A percentile compares a stretch with the other conserved stretches of the same genome.
These are phyloP conservation scores for Geotrichum aggregatum DNA, from an alignment of 1,139 yeast genomes.

Conservation along the genomic window DNA sequence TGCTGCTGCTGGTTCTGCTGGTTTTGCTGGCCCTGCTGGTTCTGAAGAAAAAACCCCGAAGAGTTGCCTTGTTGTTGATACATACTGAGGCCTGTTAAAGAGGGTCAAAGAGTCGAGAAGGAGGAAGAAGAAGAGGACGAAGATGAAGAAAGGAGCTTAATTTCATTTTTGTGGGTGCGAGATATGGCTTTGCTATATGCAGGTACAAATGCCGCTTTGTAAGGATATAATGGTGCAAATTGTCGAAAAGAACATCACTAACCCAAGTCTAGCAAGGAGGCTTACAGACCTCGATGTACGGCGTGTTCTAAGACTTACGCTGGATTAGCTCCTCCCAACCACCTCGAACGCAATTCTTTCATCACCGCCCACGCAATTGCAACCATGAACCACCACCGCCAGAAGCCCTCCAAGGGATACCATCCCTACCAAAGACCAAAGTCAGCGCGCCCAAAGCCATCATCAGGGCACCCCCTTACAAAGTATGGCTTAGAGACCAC, in stretches of 20 bases:
- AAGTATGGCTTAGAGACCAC: conserved; percentile 1
- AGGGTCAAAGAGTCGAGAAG: neutral
- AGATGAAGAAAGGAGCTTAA: neutral
- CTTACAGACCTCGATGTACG: neutral
- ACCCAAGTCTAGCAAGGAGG: neutral
- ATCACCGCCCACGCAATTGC: too few relatives aligned
- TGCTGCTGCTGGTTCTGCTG: too few relatives aligned
- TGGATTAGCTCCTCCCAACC: neutral
- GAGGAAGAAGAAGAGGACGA: neutral
- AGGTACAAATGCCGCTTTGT: neutral
- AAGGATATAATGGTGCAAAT: neutral
- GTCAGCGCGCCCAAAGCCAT: neutral
- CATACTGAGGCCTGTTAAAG: neutral
- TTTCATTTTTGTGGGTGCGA: neutral
- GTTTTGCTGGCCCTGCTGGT: conserved; percentile 11
- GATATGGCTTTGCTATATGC: neutral
- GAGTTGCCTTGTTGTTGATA: conserved; percentile 8
- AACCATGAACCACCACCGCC: neutral
- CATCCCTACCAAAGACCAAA: neutral
- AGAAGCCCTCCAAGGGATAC: neutral
- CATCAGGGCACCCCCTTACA: neutral
- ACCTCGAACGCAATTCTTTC: too few relatives aligned
- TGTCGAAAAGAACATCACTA: neutral
- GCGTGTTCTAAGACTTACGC: neutral
- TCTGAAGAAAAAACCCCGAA: conserved; percentile 10